Conservation (phyloP, 1,284 basidiomycete species). For the Anthracocystis setariae region DNA sequence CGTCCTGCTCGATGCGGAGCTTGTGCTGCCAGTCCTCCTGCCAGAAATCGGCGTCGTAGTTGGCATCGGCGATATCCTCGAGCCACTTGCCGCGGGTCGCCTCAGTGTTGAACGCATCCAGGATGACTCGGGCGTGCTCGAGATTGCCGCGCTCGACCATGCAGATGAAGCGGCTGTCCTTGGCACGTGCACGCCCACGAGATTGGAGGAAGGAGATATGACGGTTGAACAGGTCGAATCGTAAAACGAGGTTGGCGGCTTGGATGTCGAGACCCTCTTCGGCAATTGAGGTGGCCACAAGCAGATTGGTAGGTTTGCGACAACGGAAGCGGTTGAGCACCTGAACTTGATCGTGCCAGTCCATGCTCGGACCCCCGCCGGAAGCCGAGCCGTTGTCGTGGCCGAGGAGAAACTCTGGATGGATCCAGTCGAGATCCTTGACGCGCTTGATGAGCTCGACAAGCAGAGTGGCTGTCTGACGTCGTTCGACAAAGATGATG, state of each 20-base stretch:
- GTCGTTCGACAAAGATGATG: conserved; percentile 55
- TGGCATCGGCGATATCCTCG: conserved; percentile 14
- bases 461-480: conserved; percentile 48
- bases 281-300: conserved; percentile 56
- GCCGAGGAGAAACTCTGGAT: conserved; percentile 47
- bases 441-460: conserved; percentile 51
- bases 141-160: conserved; percentile 39
- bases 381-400: conserved; percentile 31
- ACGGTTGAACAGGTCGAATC: conserved; percentile 54
- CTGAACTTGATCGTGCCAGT: conserved; percentile 51
- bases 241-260: conserved; percentile 54
- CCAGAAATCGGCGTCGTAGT: conserved; percentile 8
- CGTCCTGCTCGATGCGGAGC: conserved; percentile 22
- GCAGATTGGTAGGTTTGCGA: conserved; percentile 47
- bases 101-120: conserved; percentile 31
- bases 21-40: conserved; percentile 28
- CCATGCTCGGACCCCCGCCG: conserved; percentile 33
- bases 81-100: conserved; percentile 38
- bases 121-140: conserved; percentile 22
- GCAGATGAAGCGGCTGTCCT: conserved; percentile 40
- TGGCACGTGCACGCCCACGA: conserved; percentile 45
- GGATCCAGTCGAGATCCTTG: conserved; percentile 36
- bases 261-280: conserved; percentile 60
- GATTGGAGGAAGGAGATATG: conserved; percentile 57
- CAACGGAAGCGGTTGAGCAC: conserved; percentile 48